Base-by-base conservation (phyloP, 148 eudicot genomes). In the Pharnaceum exiguum region DNA sequence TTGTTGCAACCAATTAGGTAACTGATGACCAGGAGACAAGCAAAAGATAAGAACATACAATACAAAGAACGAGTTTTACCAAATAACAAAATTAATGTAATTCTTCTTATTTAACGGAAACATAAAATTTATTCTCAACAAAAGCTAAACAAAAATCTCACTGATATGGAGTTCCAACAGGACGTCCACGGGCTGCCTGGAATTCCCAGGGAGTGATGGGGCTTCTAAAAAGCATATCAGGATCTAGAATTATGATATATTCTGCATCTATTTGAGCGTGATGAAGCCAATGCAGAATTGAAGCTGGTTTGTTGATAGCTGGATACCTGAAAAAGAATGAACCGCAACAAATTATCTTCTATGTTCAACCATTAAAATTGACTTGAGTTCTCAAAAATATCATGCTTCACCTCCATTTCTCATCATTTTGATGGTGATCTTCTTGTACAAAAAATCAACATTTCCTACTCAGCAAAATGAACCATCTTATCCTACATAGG, bases 161-260 rank as follows among this genome's bases (percentile, higher is more conserved):
- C 98, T 80, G 78, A 63, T 93, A 88, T 32, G 96, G 96, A 72
- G 98, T 84, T 53, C 96, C 80, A 72, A 93, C 98, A 36, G 98
- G 98, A 47, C 67, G 79, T 15, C 98, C 96, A 57, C 78, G 83
- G 16, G 78, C 78, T 30, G 98, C 95, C 44, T 79, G 72, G 75
- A 79, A 83, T 69, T 88, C 96, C 98, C 98, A 93, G 29, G 98
- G 98, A 36, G 96, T 93, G 47, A 93, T 79, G 46, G 96, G 77
- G 60, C 98, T 96, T 75, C 96, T 81, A 86, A 93, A 79, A 57
- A 93, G 83, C 98, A 93, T 93, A 72, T 93, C 98, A 59, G 98
- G 90, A 69, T 93, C 98, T 48, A 93, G 57, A 27, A 93, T 93
- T 29, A 93, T 79, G 43, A 93, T 75, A 67, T 72, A 93, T 65